Percentiles rank a stretch among this genome's conserved stretches.
These are phyloP conservation scores for Pythium biforme DNA, from an alignment of 352 stramenopile genomes.

Conservation along the genomic window DNA sequence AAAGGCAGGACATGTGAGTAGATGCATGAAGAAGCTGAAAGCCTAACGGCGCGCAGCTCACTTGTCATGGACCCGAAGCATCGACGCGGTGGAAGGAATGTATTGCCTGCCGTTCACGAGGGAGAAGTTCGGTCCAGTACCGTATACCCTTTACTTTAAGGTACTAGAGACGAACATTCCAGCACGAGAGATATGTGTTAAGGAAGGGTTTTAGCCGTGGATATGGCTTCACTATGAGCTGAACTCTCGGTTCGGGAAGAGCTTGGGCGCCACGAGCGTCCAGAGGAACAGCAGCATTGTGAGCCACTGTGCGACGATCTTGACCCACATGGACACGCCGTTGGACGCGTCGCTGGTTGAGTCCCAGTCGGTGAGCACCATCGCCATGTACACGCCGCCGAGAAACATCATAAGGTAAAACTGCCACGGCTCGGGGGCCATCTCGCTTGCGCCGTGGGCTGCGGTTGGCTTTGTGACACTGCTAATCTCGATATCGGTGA, in stretches of 20 bases:
- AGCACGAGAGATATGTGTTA: neutral
- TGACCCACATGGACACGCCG: slow-evolving; percentile 94
- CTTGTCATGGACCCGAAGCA: slow-evolving; percentile 79
- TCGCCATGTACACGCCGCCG: slow-evolving; percentile 92
- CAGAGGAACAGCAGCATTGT: slow-evolving; percentile 93
- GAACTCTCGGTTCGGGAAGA: slow-evolving; percentile 96
- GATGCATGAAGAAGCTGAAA: neutral
- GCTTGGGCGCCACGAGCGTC: slow-evolving; percentile 91
- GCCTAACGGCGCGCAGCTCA: slow-evolving; percentile 9
- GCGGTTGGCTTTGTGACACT: neutral
- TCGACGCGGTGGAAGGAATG: slow-evolving; percentile 16
- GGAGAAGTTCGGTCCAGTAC: slow-evolving; percentile 5
- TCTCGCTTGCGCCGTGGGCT: neutral
- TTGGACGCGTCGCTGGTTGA: slow-evolving; percentile 68
- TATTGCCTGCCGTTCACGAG: neutral
- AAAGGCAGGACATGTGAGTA: neutral
- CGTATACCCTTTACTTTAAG: neutral
- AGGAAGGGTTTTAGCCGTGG: neutral
- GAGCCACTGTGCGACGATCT: slow-evolving; percentile 93
- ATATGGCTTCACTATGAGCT: slow-evolving; percentile 21
- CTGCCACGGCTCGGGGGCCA: slow-evolving; percentile 85
- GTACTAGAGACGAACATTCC: neutral
- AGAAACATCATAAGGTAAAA: slow-evolving; percentile 93
- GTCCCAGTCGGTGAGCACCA: slow-evolving; percentile 95
- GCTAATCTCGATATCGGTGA: slow-evolving; percentile 20